Percentiles rank a stretch among this genome's conserved stretches.
These are phyloP conservation scores for Plasmodium coatneyi DNA, from an alignment of 169 alveolate species.

Conservation along the genomic window DNA sequence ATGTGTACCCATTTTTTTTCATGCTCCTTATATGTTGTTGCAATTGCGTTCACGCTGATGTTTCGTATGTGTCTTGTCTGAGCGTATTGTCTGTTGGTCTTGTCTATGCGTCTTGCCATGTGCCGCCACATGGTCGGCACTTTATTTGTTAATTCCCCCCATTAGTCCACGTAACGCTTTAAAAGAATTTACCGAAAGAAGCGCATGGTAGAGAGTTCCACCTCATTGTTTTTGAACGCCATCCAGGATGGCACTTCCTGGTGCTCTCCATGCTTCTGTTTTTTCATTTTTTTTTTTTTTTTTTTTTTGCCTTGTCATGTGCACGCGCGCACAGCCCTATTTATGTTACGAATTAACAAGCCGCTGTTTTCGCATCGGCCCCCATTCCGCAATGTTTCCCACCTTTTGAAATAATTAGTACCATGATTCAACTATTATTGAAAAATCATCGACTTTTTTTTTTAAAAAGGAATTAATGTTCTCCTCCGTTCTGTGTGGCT, in stretches of 20 bases:
- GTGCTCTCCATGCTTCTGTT: background rate
- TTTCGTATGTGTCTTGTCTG: background rate
- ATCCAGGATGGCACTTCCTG: background rate
- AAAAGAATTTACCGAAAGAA: background rate
- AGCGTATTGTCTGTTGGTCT: background rate
- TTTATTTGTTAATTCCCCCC: background rate
- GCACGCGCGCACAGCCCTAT: background rate
- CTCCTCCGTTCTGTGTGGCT: slow-evolving; percentile 41
- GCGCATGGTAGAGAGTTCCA: background rate
- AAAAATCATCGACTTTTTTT: slow-evolving; percentile 64
- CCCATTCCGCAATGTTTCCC: background rate
- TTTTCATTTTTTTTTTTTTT: background rate
- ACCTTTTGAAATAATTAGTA: background rate
- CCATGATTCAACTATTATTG: slow-evolving; percentile 73
- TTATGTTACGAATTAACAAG: background rate
- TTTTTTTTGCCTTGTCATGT: background rate
- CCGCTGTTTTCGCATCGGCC: background rate
- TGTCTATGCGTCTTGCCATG: background rate
- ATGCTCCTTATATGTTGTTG: background rate
- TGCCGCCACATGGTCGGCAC: background rate
- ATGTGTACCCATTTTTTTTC: background rate
- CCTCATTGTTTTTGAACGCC: background rate
- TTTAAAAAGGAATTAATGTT: slow-evolving; percentile 53
- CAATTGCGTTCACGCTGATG: background rate
- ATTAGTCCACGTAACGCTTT: background rate